Percentiles rank a stretch among this genome's conserved stretches.
These are phyloP conservation scores for Ophiostoma australiae DNA, from an alignment of 2,329 filamentous ascomycete species.

Conservation along the genomic window DNA sequence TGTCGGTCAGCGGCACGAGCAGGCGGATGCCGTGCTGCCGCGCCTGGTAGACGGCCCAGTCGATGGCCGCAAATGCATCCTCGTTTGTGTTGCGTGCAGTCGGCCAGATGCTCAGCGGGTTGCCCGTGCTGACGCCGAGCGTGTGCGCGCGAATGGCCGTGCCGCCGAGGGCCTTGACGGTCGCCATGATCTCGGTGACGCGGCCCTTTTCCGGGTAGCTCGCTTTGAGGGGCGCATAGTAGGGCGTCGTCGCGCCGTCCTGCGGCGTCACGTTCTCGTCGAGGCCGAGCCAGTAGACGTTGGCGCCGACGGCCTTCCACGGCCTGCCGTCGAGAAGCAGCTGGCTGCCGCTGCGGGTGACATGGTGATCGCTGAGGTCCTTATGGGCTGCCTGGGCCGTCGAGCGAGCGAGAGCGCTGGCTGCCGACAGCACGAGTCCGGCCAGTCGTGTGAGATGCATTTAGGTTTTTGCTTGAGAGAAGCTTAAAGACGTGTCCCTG, in stretches of 20 bases:
- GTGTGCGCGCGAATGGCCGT: constrained; percentile 6
- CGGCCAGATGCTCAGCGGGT: background rate
- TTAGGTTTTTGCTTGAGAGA: background rate
- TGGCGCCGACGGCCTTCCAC: background rate
- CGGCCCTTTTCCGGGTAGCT: background rate
- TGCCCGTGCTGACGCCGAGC: constrained; percentile 8
- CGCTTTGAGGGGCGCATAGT: background rate
- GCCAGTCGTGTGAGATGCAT: background rate
- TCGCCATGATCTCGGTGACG: constrained; percentile 5
- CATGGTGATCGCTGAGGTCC: background rate
- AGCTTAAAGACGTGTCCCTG: background rate
- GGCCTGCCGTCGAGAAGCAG: background rate
- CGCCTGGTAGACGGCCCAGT: background rate
- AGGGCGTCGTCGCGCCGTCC: background rate
- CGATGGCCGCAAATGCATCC: background rate
- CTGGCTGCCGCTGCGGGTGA: background rate
- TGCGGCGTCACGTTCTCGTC: background rate
- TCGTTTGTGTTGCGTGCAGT: background rate
- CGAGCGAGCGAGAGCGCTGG: background rate
- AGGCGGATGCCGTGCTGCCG: background rate
- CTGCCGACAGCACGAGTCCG: background rate
- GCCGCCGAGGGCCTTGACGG: background rate
- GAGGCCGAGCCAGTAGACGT: constrained; percentile 3
- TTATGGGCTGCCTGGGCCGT: background rate
- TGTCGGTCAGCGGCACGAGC: background rate